Evolutionary conservation across 208 protist genomes (phyloP).

Genomic region (Crithidia sp.): DNA sequence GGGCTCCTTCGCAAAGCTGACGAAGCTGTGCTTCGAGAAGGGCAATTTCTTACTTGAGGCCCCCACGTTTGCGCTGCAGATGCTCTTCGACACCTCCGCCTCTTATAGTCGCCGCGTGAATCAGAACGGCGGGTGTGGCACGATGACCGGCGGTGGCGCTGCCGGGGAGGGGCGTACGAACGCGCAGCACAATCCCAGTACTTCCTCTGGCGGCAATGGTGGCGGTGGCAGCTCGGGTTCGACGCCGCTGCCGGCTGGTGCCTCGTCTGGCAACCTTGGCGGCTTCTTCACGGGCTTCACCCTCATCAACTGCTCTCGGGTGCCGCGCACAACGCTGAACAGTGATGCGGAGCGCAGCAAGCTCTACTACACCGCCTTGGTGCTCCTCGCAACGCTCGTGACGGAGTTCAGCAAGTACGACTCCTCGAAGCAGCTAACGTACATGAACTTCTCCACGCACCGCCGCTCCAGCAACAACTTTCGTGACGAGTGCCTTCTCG

Average conservation of each 20-base stretch:
- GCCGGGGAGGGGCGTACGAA: background rate
- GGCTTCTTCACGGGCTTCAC: slow-evolving; percentile 11
- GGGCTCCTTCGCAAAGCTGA: slow-evolving; percentile 60
- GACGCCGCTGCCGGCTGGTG: slow-evolving; percentile 12
- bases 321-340: slow-evolving; percentile 9
- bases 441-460: slow-evolving; percentile 76
- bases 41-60: slow-evolving; percentile 57
- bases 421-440: slow-evolving; percentile 64
- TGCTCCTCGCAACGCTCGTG: slow-evolving; percentile 66
- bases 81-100: slow-evolving; percentile 41
- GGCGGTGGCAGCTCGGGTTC: slow-evolving; percentile 10
- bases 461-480: slow-evolving; percentile 86
- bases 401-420: slow-evolving; percentile 77
- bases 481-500: slow-evolving; percentile 62
- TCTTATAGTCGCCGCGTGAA: slow-evolving; percentile 22
- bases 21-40: slow-evolving; percentile 73
- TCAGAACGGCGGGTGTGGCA: slow-evolving; percentile 32
- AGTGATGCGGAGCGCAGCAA: slow-evolving; percentile 27
- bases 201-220: background rate
- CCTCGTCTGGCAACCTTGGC: background rate
- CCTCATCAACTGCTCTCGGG: slow-evolving; percentile 25
- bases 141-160: background rate
- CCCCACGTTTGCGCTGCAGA: slow-evolving; percentile 53
- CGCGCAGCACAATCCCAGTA: background rate
- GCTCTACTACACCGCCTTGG: slow-evolving; percentile 42